These are phyloP conservation scores for Leishmania gerbilli DNA, from an alignment of 208 protist species.

Conservation along the genomic window DNA sequence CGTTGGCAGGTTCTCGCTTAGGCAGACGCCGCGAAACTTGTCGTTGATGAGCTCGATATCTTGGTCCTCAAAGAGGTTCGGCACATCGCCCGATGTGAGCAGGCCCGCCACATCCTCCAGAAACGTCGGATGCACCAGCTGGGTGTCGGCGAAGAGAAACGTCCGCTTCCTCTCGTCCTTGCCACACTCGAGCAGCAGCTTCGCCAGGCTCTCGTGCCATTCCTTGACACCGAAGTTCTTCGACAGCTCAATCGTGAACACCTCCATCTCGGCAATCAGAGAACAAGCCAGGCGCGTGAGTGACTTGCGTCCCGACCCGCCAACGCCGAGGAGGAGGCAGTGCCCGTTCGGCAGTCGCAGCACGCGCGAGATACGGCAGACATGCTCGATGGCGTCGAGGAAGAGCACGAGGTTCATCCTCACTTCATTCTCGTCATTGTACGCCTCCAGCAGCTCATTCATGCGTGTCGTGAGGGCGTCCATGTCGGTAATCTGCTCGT, in stretches of 20 bases:
- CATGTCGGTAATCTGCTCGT: slow-evolving; percentile 93
- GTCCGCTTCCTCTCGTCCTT: slow-evolving; percentile 96
- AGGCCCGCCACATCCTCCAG: slow-evolving; percentile 98
- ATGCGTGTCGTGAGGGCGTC: slow-evolving; percentile 64
- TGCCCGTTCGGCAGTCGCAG: slow-evolving; percentile 95
- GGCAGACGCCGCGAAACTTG: slow-evolving; percentile 93
- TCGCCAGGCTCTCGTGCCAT: slow-evolving; percentile 96
- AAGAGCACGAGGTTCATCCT: slow-evolving; percentile 97
- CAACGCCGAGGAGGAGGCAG: slow-evolving; percentile 97
- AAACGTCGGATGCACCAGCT: slow-evolving; percentile 95
- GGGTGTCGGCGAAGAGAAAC: slow-evolving; percentile 98
- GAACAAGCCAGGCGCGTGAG: slow-evolving; percentile 95
- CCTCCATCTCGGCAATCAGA: slow-evolving; percentile 92
- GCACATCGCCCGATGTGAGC: slow-evolving; percentile 97
- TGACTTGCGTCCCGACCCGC: slow-evolving; percentile 96
- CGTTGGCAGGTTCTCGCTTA: slow-evolving; percentile 88
- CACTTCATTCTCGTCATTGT: slow-evolving; percentile 94
- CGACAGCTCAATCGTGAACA: slow-evolving; percentile 97
- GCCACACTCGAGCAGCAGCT: slow-evolving; percentile 93
- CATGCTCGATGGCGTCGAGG: slow-evolving; percentile 96
- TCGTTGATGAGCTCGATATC: slow-evolving; percentile 96
- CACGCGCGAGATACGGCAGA: slow-evolving; percentile 95
- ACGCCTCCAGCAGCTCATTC: slow-evolving; percentile 87
- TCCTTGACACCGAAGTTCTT: slow-evolving; percentile 97
- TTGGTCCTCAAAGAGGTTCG: slow-evolving; percentile 96